Conservation (phyloP, 2,329 filamentous ascomycete species). For the Clonostachys byssicola region DNA sequence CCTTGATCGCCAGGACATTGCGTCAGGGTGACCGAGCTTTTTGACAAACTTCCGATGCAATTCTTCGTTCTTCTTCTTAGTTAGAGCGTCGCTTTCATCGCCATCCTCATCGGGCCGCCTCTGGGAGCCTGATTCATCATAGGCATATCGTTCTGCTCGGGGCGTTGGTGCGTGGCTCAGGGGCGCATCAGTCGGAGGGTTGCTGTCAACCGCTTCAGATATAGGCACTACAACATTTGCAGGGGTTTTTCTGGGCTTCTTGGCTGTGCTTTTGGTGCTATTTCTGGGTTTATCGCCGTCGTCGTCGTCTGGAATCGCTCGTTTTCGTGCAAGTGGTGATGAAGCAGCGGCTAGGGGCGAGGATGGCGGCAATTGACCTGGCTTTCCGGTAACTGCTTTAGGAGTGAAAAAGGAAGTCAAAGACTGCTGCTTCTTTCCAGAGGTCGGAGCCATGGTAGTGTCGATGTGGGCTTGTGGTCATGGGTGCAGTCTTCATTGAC, state of each 20-base stretch:
- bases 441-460: slow-evolving; percentile 24
- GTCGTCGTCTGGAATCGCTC: slow-evolving; percentile 42
- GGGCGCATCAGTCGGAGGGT: slow-evolving; percentile 21
- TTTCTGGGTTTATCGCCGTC: slow-evolving; percentile 37
- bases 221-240: not conserved
- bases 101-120: slow-evolving; percentile 27
- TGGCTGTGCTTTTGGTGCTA: slow-evolving; percentile 37
- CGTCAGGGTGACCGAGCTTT: slow-evolving; percentile 84
- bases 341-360: slow-evolving; percentile 15
- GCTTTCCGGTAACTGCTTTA: slow-evolving; percentile 39
- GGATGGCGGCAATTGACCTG: slow-evolving; percentile 14
- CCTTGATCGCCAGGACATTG: slow-evolving; percentile 60
- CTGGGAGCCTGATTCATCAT: slow-evolving; percentile 37
- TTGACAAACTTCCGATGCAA: slow-evolving; percentile 84
- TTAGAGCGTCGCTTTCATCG: slow-evolving; percentile 45
- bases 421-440: slow-evolving; percentile 69
- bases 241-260: slow-evolving; percentile 4
- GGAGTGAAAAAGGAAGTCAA: slow-evolving; percentile 83
- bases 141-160: slow-evolving; percentile 49
- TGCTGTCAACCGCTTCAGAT: not conserved
- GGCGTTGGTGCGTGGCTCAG: slow-evolving; percentile 10
- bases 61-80: slow-evolving; percentile 57
- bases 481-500: too few relatives aligned
- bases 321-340: slow-evolving; percentile 35
- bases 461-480: too few relatives aligned